Conservation (phyloP, 1,139 yeast genomes). For the Yamadazyma aaseri region DNA sequence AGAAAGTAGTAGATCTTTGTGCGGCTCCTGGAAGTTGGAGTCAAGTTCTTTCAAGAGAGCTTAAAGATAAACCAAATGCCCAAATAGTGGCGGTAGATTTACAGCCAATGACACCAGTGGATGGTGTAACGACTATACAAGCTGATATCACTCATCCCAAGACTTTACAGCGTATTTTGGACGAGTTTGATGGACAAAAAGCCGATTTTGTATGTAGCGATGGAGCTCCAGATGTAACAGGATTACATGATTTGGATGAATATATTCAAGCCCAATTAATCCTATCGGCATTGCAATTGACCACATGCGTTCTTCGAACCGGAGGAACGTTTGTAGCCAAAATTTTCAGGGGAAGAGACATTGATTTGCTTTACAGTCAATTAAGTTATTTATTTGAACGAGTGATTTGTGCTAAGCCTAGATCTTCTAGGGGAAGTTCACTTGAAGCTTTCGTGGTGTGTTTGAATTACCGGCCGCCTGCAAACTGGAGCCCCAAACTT, state of each 20-base stretch:
- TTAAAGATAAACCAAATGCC: slow-evolving; percentile 45
- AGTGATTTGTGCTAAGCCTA: slow-evolving; percentile 93
- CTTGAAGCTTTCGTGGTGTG: slow-evolving; percentile 93
- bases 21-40: slow-evolving; percentile 99
- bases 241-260: slow-evolving; percentile 93
- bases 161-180: slow-evolving; percentile 72
- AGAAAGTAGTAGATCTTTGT: slow-evolving; percentile 90
- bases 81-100: slow-evolving; percentile 91
- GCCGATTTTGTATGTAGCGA: slow-evolving; percentile 97
- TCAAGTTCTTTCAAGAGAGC: slow-evolving; percentile 80
- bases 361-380: slow-evolving; percentile 87
- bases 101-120: slow-evolving; percentile 96
- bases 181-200: slow-evolving; percentile 82
- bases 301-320: slow-evolving; percentile 80
- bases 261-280: slow-evolving; percentile 94
- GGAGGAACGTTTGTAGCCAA: slow-evolving; percentile 96
- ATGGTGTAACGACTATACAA: slow-evolving; percentile 82
- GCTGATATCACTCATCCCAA: slow-evolving; percentile 97
- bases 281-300: slow-evolving; percentile 83
- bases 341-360: slow-evolving; percentile 93
- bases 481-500: slow-evolving; percentile 74
- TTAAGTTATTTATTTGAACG: slow-evolving; percentile 77
- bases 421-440: slow-evolving; percentile 92
- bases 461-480: slow-evolving; percentile 77
- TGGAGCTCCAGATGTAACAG: slow-evolving; percentile 99